Conservation (phyloP, 768 basidiomycete species). For the Rickenella mellea region DNA sequence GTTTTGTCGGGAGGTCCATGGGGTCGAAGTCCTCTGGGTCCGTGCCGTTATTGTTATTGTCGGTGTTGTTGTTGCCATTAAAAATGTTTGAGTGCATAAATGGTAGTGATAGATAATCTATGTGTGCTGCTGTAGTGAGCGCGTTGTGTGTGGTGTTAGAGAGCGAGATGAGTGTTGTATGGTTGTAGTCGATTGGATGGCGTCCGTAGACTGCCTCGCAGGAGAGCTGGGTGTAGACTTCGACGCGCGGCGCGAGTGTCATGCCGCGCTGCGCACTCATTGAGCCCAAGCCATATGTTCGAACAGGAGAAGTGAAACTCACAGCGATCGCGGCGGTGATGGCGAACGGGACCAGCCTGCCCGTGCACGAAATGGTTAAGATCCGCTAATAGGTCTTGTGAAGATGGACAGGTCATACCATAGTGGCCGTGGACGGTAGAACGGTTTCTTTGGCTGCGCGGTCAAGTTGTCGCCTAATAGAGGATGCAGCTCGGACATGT, state of each 20-base stretch:
- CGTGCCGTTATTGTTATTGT: conserved; percentile 20
- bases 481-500: conserved; percentile 18
- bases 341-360: conserved; percentile 66
- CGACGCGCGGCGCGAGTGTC: conserved; percentile 69
- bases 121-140: conserved; percentile 3
- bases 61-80: conserved; percentile 8
- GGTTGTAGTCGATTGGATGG: conserved; percentile 26
- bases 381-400: neutral
- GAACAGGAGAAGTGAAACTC: conserved; percentile 13
- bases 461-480: conserved; percentile 15
- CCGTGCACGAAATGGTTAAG: neutral
- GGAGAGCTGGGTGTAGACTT: conserved; percentile 71
- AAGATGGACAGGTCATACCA: conserved; percentile 26
- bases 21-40: conserved; percentile 29
- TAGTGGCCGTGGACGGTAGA: conserved; percentile 39
- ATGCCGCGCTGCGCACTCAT: conserved; percentile 52
- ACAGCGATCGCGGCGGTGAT: conserved; percentile 60
- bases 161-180: conserved; percentile 12
- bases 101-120: conserved; percentile 9
- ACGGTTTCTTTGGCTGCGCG: conserved; percentile 28
- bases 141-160: conserved; percentile 2
- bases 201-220: conserved; percentile 47
- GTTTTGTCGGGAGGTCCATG: conserved; percentile 24
- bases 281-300: conserved; percentile 6
- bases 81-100: conserved; percentile 1